phyloP scores from a whole-genome alignment of 2,329 filamentous ascomycete species.

The Ascochyta pisi region DNA sequence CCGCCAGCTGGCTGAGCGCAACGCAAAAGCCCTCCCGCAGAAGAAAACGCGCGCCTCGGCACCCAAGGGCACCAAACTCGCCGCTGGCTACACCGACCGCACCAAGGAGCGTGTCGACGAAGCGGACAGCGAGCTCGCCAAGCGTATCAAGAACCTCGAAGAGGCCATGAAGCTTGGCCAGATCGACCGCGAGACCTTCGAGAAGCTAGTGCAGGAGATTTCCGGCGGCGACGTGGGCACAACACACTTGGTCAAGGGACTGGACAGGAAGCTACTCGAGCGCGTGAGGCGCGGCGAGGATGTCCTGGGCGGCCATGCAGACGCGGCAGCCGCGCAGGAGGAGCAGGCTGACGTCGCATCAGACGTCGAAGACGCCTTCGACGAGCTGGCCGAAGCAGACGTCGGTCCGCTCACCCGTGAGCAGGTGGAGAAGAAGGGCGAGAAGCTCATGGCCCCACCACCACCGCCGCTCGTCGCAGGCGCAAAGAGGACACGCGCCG shows the following conservation, averaged over 20 bases:
- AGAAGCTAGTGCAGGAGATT: constrained; percentile 76
- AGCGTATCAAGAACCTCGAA: constrained; percentile 78
- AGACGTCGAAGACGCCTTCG: constrained; percentile 55
- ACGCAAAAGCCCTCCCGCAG: constrained; percentile 59
- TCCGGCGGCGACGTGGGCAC: constrained; percentile 79
- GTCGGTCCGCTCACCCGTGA: constrained; percentile 71
- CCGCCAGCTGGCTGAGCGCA: constrained; percentile 80
- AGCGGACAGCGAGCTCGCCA: constrained; percentile 62
- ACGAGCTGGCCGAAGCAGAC: constrained; percentile 68
- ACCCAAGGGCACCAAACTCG: constrained; percentile 83
- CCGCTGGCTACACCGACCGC: constrained; percentile 83
- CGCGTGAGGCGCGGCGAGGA: constrained; percentile 71
- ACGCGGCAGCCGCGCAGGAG: constrained; percentile 36
- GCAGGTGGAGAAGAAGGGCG: constrained; percentile 61
- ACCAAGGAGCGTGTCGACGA: constrained; percentile 67
- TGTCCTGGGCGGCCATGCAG: constrained; percentile 49
- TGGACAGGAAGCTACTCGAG: constrained; percentile 83
- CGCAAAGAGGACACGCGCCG: constrained; percentile 62
- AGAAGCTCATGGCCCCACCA: constrained; percentile 50
- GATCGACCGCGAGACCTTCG: constrained; percentile 81
- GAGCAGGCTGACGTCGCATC: constrained; percentile 34
- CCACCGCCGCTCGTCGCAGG: constrained; percentile 52
- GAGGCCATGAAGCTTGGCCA: constrained; percentile 82
- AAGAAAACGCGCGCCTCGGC: constrained; percentile 81
- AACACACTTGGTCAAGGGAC: constrained; percentile 88